Percentiles rank a stretch among this genome's conserved stretches.
phyloP scores from a whole-genome alignment of 139 green algal genomes.

The Edaphochlamys debaryana region DNA sequence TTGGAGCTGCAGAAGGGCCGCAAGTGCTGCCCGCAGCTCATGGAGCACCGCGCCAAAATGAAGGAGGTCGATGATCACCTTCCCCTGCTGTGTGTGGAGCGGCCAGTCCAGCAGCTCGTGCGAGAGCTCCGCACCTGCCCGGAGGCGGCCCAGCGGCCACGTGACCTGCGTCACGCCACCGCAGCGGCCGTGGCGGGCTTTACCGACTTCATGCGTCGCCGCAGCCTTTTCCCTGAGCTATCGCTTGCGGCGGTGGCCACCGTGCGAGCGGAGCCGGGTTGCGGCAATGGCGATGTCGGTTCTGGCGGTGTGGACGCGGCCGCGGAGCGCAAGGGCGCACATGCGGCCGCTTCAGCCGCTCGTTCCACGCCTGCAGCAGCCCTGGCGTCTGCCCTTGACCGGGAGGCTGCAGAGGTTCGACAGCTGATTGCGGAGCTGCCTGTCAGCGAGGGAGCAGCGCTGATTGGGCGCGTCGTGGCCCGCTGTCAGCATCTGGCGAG shows the following conservation, averaged over 20 bases:
- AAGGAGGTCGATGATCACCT: background rate
- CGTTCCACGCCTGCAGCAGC: no score
- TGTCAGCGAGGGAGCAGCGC: background rate
- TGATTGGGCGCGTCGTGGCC: background rate
- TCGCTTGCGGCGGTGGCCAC: no score
- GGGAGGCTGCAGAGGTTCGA: background rate
- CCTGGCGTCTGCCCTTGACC: background rate
- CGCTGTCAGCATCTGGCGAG: background rate
- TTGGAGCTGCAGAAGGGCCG: no score
- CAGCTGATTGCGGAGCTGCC: background rate
- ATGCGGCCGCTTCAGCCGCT: no score
- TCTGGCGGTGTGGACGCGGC: no score
- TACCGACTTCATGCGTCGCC: background rate
- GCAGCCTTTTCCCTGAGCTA: no score
- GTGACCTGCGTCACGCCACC: no score
- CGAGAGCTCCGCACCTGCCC: background rate
- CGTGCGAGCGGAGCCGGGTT: no score
- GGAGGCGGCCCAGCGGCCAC: no score
- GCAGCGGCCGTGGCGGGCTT: no score
- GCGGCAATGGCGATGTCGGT: no score
- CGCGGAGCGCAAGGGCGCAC: no score
- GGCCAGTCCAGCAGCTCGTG: background rate
- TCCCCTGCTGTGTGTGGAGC: background rate
- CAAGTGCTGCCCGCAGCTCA: background rate
- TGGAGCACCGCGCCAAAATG: background rate